These are phyloP conservation scores for Cladosporium sp. DNA, from an alignment of 2,329 filamentous ascomycete species.

Conservation along the genomic window DNA sequence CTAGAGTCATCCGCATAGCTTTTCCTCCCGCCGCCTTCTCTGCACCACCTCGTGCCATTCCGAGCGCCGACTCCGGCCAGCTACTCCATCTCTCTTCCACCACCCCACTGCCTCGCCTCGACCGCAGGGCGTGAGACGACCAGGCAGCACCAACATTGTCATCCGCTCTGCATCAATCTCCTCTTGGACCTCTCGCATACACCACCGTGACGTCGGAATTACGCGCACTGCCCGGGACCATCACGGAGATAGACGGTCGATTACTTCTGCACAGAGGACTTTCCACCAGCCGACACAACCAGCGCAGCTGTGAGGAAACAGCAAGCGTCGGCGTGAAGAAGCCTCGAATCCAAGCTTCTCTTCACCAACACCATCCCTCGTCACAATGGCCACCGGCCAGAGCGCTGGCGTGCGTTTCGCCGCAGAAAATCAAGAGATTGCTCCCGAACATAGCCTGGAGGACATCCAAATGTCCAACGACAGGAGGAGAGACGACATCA, in stretches of 20 bases:
- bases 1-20: conserved; percentile 17
- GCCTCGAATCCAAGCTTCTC: background rate
- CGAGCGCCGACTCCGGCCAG: conserved; percentile 9
- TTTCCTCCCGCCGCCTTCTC: background rate
- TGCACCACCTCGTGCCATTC: background rate
- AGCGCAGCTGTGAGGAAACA: background rate
- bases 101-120: background rate
- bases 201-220: conserved; percentile 11
- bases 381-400: conserved; percentile 23
- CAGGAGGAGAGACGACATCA: conserved; percentile 36
- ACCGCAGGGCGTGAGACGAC: background rate
- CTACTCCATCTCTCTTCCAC: background rate
- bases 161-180: background rate
- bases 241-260: conserved; percentile 2
- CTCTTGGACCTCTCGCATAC: background rate
- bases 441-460: conserved; percentile 45
- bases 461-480: conserved; percentile 31
- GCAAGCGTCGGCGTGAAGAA: background rate
- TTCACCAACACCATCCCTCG: background rate
- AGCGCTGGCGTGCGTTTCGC: conserved; percentile 67
- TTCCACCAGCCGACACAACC: background rate
- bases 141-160: background rate
- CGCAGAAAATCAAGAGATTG: conserved; percentile 69
- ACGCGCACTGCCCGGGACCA: conserved; percentile 1
- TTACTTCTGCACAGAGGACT: background rate